Conservation (phyloP, 305 asterid genomes). For the Solanum hybrid region DNA sequence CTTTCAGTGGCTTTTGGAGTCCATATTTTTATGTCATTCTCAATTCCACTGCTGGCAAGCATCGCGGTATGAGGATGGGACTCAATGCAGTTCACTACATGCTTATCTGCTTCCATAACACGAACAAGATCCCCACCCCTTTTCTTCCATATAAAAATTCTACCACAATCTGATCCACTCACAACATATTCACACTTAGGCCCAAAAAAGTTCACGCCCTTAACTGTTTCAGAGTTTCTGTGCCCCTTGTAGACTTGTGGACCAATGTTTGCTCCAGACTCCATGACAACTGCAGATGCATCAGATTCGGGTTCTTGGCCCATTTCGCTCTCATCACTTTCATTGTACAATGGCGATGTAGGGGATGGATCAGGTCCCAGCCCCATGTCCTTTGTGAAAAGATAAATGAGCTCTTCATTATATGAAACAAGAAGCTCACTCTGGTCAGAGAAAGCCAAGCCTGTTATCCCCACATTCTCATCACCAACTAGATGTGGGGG, state of each 20-base stretch:
- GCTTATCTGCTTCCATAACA: slow-evolving; percentile 83
- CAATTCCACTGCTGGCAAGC: slow-evolving; percentile 92
- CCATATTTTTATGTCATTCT: slow-evolving; percentile 82
- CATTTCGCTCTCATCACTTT: slow-evolving; percentile 30
- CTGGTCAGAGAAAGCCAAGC: slow-evolving; percentile 87
- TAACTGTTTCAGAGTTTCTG: slow-evolving; percentile 61
- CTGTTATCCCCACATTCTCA: slow-evolving; percentile 63
- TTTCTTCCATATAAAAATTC: slow-evolving; percentile 92
- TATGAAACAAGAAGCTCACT: slow-evolving; percentile 92
- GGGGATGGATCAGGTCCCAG: slow-evolving; percentile 46
- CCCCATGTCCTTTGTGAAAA: slow-evolving; percentile 65
- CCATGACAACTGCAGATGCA: slow-evolving; percentile 21
- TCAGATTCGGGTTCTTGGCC: slow-evolving; percentile 16
- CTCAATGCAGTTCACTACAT: slow-evolving; percentile 74
- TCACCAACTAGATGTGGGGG: slow-evolving; percentile 65
- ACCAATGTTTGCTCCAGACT: slow-evolving; percentile 23
- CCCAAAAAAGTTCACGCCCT: slow-evolving; percentile 85
- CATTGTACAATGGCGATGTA: slow-evolving; percentile 26
- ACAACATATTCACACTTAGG: slow-evolving; percentile 82
- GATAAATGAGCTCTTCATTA: slow-evolving; percentile 70
- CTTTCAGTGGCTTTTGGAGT: slow-evolving; percentile 60
- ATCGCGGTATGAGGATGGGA: slow-evolving; percentile 73
- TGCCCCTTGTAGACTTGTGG: slow-evolving; percentile 88
- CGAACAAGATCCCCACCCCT: slow-evolving; percentile 75
- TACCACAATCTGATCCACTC: slow-evolving; percentile 98